Evolutionary conservation across 805 yeast species (phyloP), one percentile per base, ranked within the genome.

Genomic region (Tetrapisispora iriomotensis): DNA sequence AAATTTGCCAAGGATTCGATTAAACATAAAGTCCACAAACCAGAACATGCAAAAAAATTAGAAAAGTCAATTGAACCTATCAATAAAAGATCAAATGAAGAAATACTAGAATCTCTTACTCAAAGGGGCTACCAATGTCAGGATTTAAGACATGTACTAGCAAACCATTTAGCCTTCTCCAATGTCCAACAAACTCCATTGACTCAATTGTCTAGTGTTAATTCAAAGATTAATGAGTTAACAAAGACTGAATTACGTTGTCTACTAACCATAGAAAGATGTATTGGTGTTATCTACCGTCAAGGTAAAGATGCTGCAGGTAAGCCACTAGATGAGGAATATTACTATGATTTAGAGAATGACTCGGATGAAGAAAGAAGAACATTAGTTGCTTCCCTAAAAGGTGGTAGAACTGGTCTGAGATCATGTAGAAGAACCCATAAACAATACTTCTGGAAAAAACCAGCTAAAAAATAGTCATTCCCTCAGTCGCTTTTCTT

Each of bases 281-380:
- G 90, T 51, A 72, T 90, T 42, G 97, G 97, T n/a, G 81, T 82
- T 9, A 88, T 92, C 44, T 74, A 77, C 53, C 80, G 97, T 60
- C 70, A 73, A 42, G 96, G 96, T 36, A 88, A 87, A 59, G 98
- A 92, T 61, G 96, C 97, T 3, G 94, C 96, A 2, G 98, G 97
- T 9, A 86, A 87, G 59, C 84, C 83, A 3, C 68, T 92, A 45
- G 97, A 90, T 48, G 94, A 86, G 58, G 96, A 92, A 58, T 92
- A 85, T 56, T 92, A 87, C 60, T 92, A 92, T 56, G 77, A 79
- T 41, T 78, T 87, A 3, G 97, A 87, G 48, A 72, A 77, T 34
- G 98, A 92, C 60, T 56, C 62, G 27, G 95, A 90, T 54, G 52
- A 56, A 21, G 77, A 77, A 35, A 77, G 98, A 56, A 77, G 75